Conservation (phyloP, 176 grass and related monocot species). For the Saccharum officinarum region DNA sequence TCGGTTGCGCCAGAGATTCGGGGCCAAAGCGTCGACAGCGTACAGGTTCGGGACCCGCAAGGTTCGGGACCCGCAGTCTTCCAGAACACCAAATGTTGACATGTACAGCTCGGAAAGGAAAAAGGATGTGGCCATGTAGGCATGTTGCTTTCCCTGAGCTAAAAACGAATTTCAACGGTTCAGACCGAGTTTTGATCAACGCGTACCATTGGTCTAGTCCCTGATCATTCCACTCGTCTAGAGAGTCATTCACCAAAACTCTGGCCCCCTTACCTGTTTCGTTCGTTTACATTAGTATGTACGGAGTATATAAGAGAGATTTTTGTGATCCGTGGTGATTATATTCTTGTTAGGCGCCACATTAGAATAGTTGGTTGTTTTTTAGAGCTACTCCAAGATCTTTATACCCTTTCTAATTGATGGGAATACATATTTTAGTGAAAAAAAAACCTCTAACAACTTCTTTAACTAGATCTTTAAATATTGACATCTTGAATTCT, state of each 20-base stretch:
- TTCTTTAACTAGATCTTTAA: too few species aligned
- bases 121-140: not conserved
- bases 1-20: not conserved
- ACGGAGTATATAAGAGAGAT: too few species aligned
- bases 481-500: too few species aligned
- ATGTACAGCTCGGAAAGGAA: not conserved
- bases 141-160: not conserved
- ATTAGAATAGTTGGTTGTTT: too few species aligned
- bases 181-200: not conserved
- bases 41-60: not conserved
- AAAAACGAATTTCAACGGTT: slow-evolving; percentile 10
- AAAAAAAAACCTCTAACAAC: too few species aligned
- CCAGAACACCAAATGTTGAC: slow-evolving; percentile 25
- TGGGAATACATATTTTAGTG: too few species aligned
- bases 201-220: not conserved
- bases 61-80: not conserved
- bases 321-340: too few species aligned
- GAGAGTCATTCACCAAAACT: not conserved
- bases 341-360: too few species aligned
- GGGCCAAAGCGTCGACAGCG: slow-evolving; percentile 18
- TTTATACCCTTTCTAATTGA: too few species aligned
- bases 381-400: too few species aligned
- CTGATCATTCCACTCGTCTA: not conserved
- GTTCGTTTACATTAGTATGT: not conserved
- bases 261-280: not conserved